A percentile compares a stretch with the other conserved stretches of the same genome.
Conservation (phyloP, 2,329 filamentous ascomycete genomes). For the Ophiostoma perfectum region DNA sequence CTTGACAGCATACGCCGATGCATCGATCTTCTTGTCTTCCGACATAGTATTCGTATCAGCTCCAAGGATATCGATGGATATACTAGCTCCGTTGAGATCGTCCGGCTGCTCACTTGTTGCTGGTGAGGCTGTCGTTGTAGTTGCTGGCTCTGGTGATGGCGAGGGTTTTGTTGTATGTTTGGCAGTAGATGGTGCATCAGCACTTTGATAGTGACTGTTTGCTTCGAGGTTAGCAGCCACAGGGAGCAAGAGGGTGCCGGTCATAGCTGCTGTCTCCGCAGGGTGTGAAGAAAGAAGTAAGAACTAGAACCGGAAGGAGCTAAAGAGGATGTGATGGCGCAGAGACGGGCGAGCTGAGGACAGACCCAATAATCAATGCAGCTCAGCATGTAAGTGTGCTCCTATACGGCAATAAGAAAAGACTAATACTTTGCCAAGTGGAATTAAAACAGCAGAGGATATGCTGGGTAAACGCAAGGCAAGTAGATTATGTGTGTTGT, state of each 20-base stretch:
- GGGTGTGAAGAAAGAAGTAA: background rate
- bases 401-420: slow-evolving; percentile 1
- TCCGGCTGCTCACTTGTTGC: background rate
- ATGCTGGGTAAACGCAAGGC: background rate
- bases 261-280: background rate
- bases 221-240: slow-evolving; percentile 12
- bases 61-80: background rate
- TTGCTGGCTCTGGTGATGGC: background rate
- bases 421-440: background rate
- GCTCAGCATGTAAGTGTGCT: background rate
- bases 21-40: background rate
- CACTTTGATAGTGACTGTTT: slow-evolving; percentile 3
- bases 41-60: background rate
- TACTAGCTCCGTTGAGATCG: background rate
- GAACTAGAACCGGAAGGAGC: background rate
- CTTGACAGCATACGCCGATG: slow-evolving; percentile 20
- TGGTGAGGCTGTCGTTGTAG: background rate
- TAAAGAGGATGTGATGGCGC: background rate
- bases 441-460: background rate
- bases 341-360: background rate
- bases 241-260: background rate
- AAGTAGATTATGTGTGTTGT: background rate
- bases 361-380: slow-evolving; percentile 1
- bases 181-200: slow-evolving; percentile 1
- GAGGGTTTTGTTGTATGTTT: background rate